Base-by-base conservation (phyloP, 2,329 filamentous ascomycete genomes). In the Hypoxylon sp. region DNA sequence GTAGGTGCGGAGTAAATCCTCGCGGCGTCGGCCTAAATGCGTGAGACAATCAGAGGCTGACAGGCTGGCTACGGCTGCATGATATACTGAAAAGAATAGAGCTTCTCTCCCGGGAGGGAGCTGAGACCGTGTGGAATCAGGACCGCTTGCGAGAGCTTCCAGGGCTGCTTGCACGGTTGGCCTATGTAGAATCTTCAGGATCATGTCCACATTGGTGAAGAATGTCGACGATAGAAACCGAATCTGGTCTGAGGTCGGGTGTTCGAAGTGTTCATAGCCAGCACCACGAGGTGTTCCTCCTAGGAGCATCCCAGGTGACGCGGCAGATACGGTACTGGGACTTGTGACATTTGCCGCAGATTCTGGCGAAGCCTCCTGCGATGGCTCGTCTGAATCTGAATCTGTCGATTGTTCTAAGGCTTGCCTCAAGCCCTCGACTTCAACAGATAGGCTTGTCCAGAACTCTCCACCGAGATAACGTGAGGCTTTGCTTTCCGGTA, bases 181-280 rank as follows among this genome's bases (percentile, higher is more conserved):
- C n/a, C 69, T 67, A 54, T 78, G 75, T 3, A 78, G 53, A 21
- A 78, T 67, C 60, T 78, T 78, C 51, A 78, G 61, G 23, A 75
- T 64, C 37, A 73, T 69, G 30, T 78, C 75, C 12, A 77, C 72
- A 19, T 74, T 76, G 21, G 63, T 61, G 41, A 70, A 71, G 57
- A 71, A 78, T 7, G 65, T 65, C 1, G 61, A 46, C 41, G 69
- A 68, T 9, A 78, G 64, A 19, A 65, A 68, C 15, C 66, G 62
- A 40, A 77, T 71, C 32, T 72, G 70, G 13, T 71, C 63, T 2
- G 69, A 66, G 1, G 68, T 51, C 16, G 75, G 75, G 26, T 77
- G 75, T 2, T 55, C 13, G 19, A 55, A 20, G 7, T 27, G 7
- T 16, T 45, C 27, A n/a, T n/a, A n/a, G 12, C 29, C 32, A 1